Evolutionary conservation across 2,329 filamentous ascomycete genomes (phyloP), one percentile per base, ranked within the genome.

Genomic region (Neonectria ditissima): DNA sequence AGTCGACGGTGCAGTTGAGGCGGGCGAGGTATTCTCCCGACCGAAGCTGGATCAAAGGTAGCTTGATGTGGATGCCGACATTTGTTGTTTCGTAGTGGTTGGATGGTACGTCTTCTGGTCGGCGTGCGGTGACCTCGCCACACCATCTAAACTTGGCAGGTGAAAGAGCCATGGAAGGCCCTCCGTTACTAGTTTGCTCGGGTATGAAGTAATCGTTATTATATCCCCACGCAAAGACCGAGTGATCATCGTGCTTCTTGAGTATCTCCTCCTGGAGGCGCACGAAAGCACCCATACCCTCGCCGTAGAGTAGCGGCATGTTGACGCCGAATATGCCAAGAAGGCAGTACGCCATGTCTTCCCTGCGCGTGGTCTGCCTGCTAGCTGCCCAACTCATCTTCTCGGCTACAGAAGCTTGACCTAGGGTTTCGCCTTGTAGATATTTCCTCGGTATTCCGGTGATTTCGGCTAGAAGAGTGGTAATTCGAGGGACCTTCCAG

Each of bases 1-100:
- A 53, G 20, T 53, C 34, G 11, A 53, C 50, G 10, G 50, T 53
- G 13, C 50, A 53, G 50, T 53, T 53, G 4, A 53, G 13, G 34
- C 50, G 50, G 5, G 34, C 50, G 32, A 53, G 50, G 13, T 26
- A 53, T 22, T 53, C 50, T 5, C 50, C 50, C 6, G 32, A 53
- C 20, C n/a, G 5, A 13, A 53, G 16, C 28, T 41, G 34, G 9
- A 53, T 10, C 9, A 53, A 26, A 2, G 50, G 50, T 2, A 53
- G 50, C 22, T 53, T 13, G 18, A 53, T 53, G 13, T 41, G 50
- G 18, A 53, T 53, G 18, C 50, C 50, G 34, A 37, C 32, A 4
- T 41, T 53, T 20, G 50, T 53, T 13, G 30, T 26, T 14, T 22
- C 50, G 50, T 41, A 53, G 50, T 53, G 50, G n/a, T n/a, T n/a